Percentiles rank a stretch among this genome's conserved stretches.
These are phyloP conservation scores for Microstegium vimineum DNA, from an alignment of 176 grass and related monocot species.

Conservation along the genomic window DNA sequence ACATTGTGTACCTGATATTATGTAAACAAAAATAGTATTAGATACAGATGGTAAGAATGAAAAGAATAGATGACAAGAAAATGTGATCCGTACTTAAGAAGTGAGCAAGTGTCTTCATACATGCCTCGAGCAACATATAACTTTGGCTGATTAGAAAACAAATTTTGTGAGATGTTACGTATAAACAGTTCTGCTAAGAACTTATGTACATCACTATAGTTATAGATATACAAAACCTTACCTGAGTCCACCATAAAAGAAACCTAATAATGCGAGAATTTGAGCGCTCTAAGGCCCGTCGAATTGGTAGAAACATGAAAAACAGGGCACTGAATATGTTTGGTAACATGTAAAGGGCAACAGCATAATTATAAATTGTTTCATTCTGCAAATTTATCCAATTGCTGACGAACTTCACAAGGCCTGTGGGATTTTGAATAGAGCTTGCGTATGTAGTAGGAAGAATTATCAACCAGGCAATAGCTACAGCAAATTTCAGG, in stretches of 20 bases:
- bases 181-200: constrained; percentile 20
- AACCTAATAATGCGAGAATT: constrained; percentile 60
- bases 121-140: constrained; percentile 92
- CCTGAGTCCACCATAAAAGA: constrained; percentile 98
- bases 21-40: constrained; percentile 16
- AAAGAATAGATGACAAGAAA: constrained; percentile 12
- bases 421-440: too few species aligned
- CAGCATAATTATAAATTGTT: constrained; percentile 78
- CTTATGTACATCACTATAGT: constrained; percentile 5
- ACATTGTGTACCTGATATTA: constrained; percentile 72
- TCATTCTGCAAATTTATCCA: constrained; percentile 73
- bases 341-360: constrained; percentile 87
- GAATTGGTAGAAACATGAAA: constrained; percentile 80
- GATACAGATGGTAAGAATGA: not conserved
- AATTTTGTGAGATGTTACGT: not conserved
- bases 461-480: constrained; percentile 86
- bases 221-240: constrained; percentile 29
- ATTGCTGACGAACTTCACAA: not conserved
- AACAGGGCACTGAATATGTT: constrained; percentile 83
- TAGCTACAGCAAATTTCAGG: constrained; percentile 75
- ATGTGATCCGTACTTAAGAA: constrained; percentile 72
- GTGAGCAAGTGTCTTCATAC: constrained; percentile 75
- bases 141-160: constrained; percentile 58
- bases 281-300: constrained; percentile 57
- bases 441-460: not conserved